Base-by-base conservation (phyloP, 169 alveolate genomes). In the Babesia ovis region DNA sequence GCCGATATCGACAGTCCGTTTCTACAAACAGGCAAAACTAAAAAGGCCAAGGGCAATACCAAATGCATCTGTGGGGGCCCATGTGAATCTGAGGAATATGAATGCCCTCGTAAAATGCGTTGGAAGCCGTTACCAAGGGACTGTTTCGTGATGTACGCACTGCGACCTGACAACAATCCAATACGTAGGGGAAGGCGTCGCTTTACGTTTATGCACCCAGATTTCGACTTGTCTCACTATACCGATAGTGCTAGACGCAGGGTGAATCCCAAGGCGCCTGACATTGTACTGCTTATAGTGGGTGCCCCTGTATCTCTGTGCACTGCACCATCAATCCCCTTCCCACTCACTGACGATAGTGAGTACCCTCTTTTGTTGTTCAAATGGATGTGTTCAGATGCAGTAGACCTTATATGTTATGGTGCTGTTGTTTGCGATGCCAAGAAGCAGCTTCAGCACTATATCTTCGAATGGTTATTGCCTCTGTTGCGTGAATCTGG, bases 351-450 rank as follows among this genome's bases (percentile, higher is more conserved):
- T 23, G 94, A 91, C 54, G 94, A 85, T 46, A 31, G 87, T 2
- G 92, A 85, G 25, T 85, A 82, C 62, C 95, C 95, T 4, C 82
- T 91, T 50, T 79, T 91, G 64, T 54, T 91, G 23, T 91, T 89
- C 75, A 91, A 91, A 68, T 91, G 94, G 94, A 86, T 91, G 81
- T 81, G 86, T 37, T 73, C 76, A 18, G 90, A 83, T 23, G 31
- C 91, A 4, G 91, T 91, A 18, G 89, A 86, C 57, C 81, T 91
- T 27, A 34, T 91, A 16, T 83, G 92, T 60, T 72, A 85, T 54
- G 93, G 95, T 45, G 94, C 94, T 12, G 68, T 86, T 2, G 89
- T 91, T 23, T 91, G 95, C 67, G 93, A 85, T 54, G 91, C 95
- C 31, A 85, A 86, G 73, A 87, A 84, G 77, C 91, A 89, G 58